Evolutionary conservation across 805 yeast species (phyloP).

Genomic region (Nakazawaea holstii): DNA sequence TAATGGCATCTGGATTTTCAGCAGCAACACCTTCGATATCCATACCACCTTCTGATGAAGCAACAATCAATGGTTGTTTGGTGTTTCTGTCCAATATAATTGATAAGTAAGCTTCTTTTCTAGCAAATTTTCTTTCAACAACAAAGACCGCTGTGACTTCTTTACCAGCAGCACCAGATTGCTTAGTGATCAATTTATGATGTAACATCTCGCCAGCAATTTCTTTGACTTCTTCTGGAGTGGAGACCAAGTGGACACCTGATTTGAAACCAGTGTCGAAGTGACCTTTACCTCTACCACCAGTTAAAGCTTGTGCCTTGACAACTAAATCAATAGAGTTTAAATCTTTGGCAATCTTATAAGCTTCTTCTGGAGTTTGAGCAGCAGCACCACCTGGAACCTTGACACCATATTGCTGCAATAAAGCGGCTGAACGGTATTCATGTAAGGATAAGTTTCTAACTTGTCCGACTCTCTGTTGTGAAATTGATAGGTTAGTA

Average conservation of each 20-base stretch:
- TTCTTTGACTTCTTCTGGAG: constrained; percentile 82
- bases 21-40: constrained; percentile 98
- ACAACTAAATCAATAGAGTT: constrained; percentile 80
- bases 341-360: constrained; percentile 69
- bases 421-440: constrained; percentile 86
- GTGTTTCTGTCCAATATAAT: constrained; percentile 90
- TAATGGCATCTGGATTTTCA: constrained; percentile 84
- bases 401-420: constrained; percentile 78
- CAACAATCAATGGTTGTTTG: constrained; percentile 89
- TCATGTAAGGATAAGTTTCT: constrained; percentile 92
- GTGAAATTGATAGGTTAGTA: background rate
- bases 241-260: constrained; percentile 86
- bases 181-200: constrained; percentile 94
- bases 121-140: constrained; percentile 90
- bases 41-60: constrained; percentile 99
- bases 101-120: constrained; percentile 93
- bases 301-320: constrained; percentile 98
- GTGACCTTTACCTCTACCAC: constrained; percentile 99
- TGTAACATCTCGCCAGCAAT: constrained; percentile 85
- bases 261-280: constrained; percentile 94
- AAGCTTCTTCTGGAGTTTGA: constrained; percentile 84
- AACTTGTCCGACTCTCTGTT: constrained; percentile 17
- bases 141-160: constrained; percentile 94
- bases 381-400: constrained; percentile 93
- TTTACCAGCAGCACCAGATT: constrained; percentile 96